Conservation (phyloP, 352 stramenopile species). For the Pythium biforme region DNA sequence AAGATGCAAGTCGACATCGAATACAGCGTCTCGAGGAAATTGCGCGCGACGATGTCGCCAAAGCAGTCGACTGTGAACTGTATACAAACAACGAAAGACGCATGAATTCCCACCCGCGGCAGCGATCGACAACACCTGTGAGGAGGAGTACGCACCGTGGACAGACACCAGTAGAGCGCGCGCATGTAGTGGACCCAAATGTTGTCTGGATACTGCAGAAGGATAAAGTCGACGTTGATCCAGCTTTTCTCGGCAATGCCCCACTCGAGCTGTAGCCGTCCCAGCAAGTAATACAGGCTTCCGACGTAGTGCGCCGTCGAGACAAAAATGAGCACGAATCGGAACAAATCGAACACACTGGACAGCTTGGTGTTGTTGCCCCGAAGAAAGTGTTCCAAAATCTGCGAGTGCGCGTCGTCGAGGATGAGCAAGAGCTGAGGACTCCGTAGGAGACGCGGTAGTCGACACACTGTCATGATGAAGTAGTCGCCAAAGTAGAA, state of each 20-base stretch:
- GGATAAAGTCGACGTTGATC: constrained; percentile 54
- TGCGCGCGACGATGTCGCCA: constrained; percentile 60
- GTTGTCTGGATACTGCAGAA: constrained; percentile 51
- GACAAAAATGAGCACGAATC: constrained; percentile 33
- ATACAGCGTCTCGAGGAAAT: constrained; percentile 60
- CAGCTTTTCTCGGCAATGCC: constrained; percentile 37
- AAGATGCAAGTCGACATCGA: constrained; percentile 64
- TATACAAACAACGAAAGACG: not conserved
- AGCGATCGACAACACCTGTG: not conserved
- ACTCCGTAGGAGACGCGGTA: constrained; percentile 29
- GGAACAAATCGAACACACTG: constrained; percentile 32
- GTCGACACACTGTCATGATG: constrained; percentile 22
- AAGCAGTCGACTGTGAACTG: constrained; percentile 83
- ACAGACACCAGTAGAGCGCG: constrained; percentile 78
- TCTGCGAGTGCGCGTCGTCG: constrained; percentile 26
- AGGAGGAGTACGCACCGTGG: constrained; percentile 39
- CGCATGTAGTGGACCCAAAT: constrained; percentile 64
- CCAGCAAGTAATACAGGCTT: constrained; percentile 33
- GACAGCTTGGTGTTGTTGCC: constrained; percentile 28
- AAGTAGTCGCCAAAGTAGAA: constrained; percentile 27
- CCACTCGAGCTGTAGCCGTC: constrained; percentile 23
- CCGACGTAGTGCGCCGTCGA: constrained; percentile 31
- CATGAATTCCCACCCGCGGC: not conserved
- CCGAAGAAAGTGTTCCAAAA: constrained; percentile 27
- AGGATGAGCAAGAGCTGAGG: constrained; percentile 27